phyloP scores from a whole-genome alignment of 2,329 filamentous ascomycete species.

The Pseudogymnoascus sp. region DNA sequence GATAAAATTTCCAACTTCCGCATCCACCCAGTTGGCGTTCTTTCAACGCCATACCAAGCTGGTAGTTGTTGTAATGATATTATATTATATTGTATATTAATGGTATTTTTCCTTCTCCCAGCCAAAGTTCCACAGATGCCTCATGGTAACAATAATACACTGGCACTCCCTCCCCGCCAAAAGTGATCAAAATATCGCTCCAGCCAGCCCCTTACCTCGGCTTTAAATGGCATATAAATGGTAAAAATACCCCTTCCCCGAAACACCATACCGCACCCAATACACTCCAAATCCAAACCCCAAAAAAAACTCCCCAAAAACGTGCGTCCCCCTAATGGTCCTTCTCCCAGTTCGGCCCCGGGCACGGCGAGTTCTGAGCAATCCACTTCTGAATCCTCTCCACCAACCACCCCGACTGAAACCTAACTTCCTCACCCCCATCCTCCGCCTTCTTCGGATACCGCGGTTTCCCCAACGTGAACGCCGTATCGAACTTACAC shows the following conservation, averaged over 20 bases:
- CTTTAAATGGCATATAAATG: background rate
- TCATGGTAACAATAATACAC: background rate
- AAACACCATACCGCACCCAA: background rate
- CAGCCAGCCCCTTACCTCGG: background rate
- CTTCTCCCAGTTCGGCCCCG: background rate
- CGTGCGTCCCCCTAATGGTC: background rate
- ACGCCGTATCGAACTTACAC: constrained; percentile 15
- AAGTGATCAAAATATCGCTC: background rate
- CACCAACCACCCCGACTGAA: constrained; percentile 12
- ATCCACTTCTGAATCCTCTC: constrained; percentile 9
- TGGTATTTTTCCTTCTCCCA: background rate
- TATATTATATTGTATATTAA: background rate
- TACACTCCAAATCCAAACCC: background rate
- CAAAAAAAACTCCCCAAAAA: background rate
- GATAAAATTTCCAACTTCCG: background rate
- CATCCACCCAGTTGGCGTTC: background rate
- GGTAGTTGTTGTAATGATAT: background rate
- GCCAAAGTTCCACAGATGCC: background rate
- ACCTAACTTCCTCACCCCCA: background rate
- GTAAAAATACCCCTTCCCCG: background rate
- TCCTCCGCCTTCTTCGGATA: background rate
- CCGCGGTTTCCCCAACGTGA: constrained; percentile 14
- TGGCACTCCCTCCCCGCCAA: background rate
- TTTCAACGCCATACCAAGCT: background rate
- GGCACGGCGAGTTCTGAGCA: background rate